Evolutionary conservation across 164 flowering plant species (phyloP).

Genomic region (Euptelea pleiosperma): DNA sequence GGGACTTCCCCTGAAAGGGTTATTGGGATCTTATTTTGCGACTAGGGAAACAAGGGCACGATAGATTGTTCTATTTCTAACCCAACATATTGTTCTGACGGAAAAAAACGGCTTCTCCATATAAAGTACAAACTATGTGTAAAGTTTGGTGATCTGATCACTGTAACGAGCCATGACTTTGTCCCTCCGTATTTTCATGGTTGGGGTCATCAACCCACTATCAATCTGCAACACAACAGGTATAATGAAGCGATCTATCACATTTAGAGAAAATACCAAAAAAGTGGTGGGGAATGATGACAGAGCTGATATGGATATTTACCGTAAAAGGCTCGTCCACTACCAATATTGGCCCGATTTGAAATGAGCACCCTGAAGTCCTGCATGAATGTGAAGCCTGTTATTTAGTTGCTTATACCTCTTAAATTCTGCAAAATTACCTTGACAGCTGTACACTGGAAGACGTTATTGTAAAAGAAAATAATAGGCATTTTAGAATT

Average conservation of each 20-base stretch:
- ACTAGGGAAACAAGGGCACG: not conserved
- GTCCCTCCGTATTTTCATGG: slow-evolving; percentile 85
- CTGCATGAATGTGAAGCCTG: slow-evolving; percentile 35
- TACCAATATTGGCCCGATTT: slow-evolving; percentile 75
- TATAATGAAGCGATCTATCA: not conserved
- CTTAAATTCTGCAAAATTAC: not conserved
- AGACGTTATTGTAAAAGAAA: not conserved
- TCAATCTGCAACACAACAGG: slow-evolving; percentile 59
- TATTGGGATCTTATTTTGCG: too few relatives aligned
- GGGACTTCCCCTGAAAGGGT: too few relatives aligned
- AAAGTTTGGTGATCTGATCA: slow-evolving; percentile 57
- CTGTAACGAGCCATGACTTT: slow-evolving; percentile 49
- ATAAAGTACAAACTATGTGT: slow-evolving; percentile 33
- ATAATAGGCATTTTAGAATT: too few relatives aligned
- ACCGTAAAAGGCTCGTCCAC: slow-evolving; percentile 90
- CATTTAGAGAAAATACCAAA: not conserved
- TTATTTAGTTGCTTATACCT: not conserved
- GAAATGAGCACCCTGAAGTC: slow-evolving; percentile 78
- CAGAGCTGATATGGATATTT: slow-evolving; percentile 4
- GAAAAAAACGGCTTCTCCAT: not conserved
- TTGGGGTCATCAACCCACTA: slow-evolving; percentile 87
- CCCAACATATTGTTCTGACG: not conserved
- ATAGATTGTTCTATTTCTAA: not conserved
- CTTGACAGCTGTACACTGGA: not conserved
- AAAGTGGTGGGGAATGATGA: not conserved